Percentiles rank a stretch among this genome's conserved stretches.
phyloP scores from a whole-genome alignment of 2,329 filamentous ascomycete species.

The Xylaria sp. region DNA sequence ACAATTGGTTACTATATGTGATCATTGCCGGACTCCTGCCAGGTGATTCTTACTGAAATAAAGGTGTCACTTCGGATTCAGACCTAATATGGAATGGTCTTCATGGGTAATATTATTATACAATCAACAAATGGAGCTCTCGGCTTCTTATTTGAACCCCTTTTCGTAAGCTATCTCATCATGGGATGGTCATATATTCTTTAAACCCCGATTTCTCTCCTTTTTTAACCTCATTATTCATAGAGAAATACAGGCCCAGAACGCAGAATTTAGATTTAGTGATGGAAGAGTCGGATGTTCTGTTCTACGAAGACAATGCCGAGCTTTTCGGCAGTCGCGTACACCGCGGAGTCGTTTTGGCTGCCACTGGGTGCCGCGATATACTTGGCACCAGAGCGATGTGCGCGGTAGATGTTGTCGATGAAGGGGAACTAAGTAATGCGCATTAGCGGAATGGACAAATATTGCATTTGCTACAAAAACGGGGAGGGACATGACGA shows the following conservation, averaged over 20 bases:
- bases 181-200: constrained; percentile 2
- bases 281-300: constrained; percentile 92
- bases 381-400: constrained; percentile 91
- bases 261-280: constrained; percentile 62
- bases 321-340: constrained; percentile 90
- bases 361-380: constrained; percentile 92
- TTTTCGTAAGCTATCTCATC: constrained; percentile 21
- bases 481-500: constrained; percentile 41
- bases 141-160: constrained; percentile 12
- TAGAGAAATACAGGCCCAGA: background rate
- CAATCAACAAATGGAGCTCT: constrained; percentile 16
- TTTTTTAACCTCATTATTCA: constrained; percentile 1
- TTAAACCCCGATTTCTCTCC: background rate
- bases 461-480: background rate
- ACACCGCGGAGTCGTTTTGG: constrained; percentile 83
- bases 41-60: background rate
- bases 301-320: constrained; percentile 97
- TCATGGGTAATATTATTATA: constrained; percentile 23
- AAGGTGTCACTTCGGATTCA: background rate
- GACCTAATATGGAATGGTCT: background rate
- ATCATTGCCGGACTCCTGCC: background rate
- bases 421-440: constrained; percentile 88
- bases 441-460: constrained; percentile 7
- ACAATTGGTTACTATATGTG: background rate
- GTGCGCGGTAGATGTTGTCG: constrained; percentile 95